Evolutionary conservation across 495 filamentous ascomycete species (phyloP).

Genomic region (Alectoria sarmentosa): DNA sequence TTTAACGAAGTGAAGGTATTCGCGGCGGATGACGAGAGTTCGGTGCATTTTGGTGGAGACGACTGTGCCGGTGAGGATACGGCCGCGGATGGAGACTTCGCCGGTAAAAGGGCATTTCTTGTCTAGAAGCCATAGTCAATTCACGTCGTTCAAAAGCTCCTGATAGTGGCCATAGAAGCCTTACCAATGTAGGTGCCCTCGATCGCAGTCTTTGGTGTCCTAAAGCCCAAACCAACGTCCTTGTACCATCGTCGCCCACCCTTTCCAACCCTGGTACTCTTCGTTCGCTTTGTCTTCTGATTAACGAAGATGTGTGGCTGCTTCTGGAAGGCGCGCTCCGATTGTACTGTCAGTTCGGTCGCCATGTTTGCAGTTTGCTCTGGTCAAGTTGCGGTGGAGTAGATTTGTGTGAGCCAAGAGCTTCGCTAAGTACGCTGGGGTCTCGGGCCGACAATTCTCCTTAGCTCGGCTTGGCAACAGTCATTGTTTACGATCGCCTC

Average conservation of each 20-base stretch:
- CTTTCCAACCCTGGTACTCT: constrained; percentile 78
- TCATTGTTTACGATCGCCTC: constrained; percentile 24
- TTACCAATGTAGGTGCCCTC: constrained; percentile 98
- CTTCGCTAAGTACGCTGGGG: constrained; percentile 2
- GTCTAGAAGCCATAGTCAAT: constrained; percentile 49
- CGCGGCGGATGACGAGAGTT: constrained; percentile 97
- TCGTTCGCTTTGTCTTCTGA: constrained; percentile 75
- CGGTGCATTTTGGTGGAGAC: constrained; percentile 99
- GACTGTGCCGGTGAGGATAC: constrained; percentile 98
- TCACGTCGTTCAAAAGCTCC: neutral
- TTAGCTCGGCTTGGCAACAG: constrained; percentile 27
- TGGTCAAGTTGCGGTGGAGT: constrained; percentile 36
- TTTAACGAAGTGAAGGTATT: constrained; percentile 99
- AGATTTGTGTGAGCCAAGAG: constrained; percentile 30
- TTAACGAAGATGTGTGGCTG: constrained; percentile 99
- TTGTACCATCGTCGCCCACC: constrained; percentile 96
- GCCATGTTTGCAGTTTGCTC: constrained; percentile 76
- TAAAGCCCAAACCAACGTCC: constrained; percentile 98
- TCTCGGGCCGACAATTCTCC: constrained; percentile 21
- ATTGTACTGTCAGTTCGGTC: constrained; percentile 96
- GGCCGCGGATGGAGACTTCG: constrained; percentile 95
- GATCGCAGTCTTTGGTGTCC: constrained; percentile 95
- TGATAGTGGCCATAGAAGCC: neutral
- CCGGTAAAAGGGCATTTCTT: constrained; percentile 99
- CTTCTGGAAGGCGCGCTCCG: constrained; percentile 97